Evolutionary conservation across 176 grass and related monocot species (phyloP).

Genomic region (Miscanthus lutarioriparius): DNA sequence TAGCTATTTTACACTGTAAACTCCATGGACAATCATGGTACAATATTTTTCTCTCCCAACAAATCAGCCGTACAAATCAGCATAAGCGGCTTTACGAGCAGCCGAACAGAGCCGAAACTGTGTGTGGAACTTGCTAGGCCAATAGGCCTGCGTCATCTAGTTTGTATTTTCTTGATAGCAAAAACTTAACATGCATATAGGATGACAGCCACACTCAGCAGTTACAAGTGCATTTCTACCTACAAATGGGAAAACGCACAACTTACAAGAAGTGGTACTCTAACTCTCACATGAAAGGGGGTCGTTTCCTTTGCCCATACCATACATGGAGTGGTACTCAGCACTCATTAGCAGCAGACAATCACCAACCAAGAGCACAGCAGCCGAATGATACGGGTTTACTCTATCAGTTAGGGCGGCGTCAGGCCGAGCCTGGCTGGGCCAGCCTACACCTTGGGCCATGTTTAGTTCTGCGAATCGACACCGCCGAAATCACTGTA

Average conservation of each 20-base stretch:
- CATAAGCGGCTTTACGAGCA: too few relatives aligned
- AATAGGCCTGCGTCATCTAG: background rate
- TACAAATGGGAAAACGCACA: background rate
- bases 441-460: conserved; percentile 16
- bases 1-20: too few relatives aligned
- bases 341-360: background rate
- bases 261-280: background rate
- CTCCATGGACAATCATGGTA: too few relatives aligned
- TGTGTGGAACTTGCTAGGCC: background rate
- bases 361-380: background rate
- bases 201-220: background rate
- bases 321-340: conserved; percentile 32
- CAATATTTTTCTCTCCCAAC: too few relatives aligned
- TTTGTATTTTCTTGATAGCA: background rate
- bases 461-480: too few relatives aligned
- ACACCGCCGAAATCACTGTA: too few relatives aligned
- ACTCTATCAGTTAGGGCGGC: conserved; percentile 9
- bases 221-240: background rate
- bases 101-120: background rate
- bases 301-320: background rate
- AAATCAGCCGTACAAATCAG: too few relatives aligned
- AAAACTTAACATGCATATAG: background rate
- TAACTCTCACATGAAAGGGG: conserved; percentile 19
- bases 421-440: background rate
- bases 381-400: background rate